Evolutionary conservation across 129 eudicot species (phyloP).

Genomic region (Helianthus annuus): DNA sequence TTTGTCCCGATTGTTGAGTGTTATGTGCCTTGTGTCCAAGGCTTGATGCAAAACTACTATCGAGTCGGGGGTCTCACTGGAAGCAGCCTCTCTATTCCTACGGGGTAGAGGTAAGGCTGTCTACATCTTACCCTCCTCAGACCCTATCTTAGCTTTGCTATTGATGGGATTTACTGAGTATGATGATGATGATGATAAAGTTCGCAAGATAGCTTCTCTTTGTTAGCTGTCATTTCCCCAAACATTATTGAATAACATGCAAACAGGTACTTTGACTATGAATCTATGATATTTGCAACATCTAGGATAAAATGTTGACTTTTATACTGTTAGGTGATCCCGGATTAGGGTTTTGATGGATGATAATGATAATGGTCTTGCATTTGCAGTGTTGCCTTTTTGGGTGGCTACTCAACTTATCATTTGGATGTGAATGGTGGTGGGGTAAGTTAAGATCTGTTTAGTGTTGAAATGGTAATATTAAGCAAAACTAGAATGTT

Average conservation of each 20-base stretch:
- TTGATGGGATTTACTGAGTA: too few relatives aligned
- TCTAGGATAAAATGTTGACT: slow-evolving; percentile 5
- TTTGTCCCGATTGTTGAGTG: too few relatives aligned
- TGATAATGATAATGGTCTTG: not conserved
- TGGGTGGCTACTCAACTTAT: not conserved
- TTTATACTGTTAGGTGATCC: not conserved
- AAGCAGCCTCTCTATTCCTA: too few relatives aligned
- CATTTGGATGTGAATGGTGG: not conserved
- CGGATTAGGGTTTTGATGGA: slow-evolving; percentile 1
- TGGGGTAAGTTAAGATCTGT: not conserved
- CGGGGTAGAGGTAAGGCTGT: too few relatives aligned
- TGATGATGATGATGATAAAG: too few relatives aligned
- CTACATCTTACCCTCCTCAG: too few relatives aligned
- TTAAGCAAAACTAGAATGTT: slow-evolving; percentile 8
- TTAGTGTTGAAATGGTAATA: not conserved
- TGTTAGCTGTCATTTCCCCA: not conserved
- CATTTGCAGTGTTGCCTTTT: slow-evolving; percentile 3
- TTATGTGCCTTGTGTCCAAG: too few relatives aligned
- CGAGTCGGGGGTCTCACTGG: too few relatives aligned
- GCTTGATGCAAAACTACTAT: too few relatives aligned
- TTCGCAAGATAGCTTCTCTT: slow-evolving; percentile 1
- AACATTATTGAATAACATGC: not conserved
- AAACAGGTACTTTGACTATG: slow-evolving; percentile 10
- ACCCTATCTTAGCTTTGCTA: too few relatives aligned
- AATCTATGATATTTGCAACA: not conserved